A percentile compares a stretch with the other conserved stretches of the same genome.
These are phyloP conservation scores for Tricholoma sp. DNA, from an alignment of 768 basidiomycete genomes.

Conservation along the genomic window DNA sequence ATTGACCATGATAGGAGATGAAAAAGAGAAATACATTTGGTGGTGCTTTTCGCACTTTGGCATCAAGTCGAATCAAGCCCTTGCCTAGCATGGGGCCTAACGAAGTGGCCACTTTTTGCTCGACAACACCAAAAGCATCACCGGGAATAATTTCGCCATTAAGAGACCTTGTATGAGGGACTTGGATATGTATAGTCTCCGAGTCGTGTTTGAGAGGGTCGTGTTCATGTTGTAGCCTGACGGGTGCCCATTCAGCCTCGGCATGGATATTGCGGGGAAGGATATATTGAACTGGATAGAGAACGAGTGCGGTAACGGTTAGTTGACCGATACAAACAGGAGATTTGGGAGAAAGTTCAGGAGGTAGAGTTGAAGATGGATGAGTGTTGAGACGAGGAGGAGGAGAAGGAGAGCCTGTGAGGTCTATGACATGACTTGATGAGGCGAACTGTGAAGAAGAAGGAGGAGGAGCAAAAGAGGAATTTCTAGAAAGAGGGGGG, in stretches of 20 bases:
- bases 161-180: constrained; percentile 46
- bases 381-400: constrained; percentile 30
- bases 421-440: constrained; percentile 63
- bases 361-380: constrained; percentile 33
- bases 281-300: constrained; percentile 77
- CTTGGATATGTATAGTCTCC: constrained; percentile 77
- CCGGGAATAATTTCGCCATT: constrained; percentile 52
- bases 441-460: constrained; percentile 16
- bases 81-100: constrained; percentile 83
- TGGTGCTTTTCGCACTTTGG: constrained; percentile 62
- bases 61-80: constrained; percentile 77
- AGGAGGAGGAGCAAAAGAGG: constrained; percentile 15
- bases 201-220: constrained; percentile 47
- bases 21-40: constrained; percentile 42
- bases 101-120: constrained; percentile 76
- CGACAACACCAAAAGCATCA: constrained; percentile 78
- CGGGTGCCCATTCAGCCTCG: constrained; percentile 62
- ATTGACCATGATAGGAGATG: constrained; percentile 10
- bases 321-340: constrained; percentile 88
- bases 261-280: constrained; percentile 34
- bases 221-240: constrained; percentile 69
- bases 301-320: constrained; percentile 74
- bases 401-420: constrained; percentile 61
- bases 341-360: constrained; percentile 70
- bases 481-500: constrained; percentile 20